Evolutionary conservation across 2,329 filamentous ascomycete species (phyloP).

Genomic region (Lithohypha guttulata): DNA sequence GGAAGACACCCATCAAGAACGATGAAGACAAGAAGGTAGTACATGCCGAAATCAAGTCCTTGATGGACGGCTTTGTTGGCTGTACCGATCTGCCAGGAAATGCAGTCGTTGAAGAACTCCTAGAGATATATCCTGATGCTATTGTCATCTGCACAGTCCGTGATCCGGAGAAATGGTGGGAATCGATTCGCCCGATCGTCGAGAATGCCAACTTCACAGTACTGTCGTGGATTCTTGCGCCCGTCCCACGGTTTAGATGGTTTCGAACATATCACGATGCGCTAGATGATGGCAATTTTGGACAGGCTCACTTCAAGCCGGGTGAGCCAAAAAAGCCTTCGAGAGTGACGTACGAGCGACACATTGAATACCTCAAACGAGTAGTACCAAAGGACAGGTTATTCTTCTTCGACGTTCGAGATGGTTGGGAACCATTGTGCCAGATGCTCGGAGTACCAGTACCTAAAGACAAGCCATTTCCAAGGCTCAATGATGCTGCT

Average conservation of each 20-base stretch:
- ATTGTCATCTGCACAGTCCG: conserved; percentile 36
- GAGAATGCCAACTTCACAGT: conserved; percentile 20
- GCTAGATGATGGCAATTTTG: conserved; percentile 18
- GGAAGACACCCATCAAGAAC: conserved; percentile 17
- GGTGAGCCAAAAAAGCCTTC: conserved; percentile 19
- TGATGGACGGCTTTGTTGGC: conserved; percentile 36
- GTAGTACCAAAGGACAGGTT: conserved; percentile 25
- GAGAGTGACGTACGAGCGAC: conserved; percentile 19
- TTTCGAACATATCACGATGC: conserved; percentile 21
- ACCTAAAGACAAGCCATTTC: conserved; percentile 21
- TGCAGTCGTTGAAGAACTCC: conserved; percentile 35
- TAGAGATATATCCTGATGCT: conserved; percentile 40
- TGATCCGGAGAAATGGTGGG: conserved; percentile 35
- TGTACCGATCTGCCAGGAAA: conserved; percentile 36
- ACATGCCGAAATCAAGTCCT: conserved; percentile 27
- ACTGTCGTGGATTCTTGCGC: conserved; percentile 19
- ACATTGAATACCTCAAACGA: conserved; percentile 21
- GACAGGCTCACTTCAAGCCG: conserved; percentile 17
- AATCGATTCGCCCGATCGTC: conserved; percentile 23
- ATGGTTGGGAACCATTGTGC: conserved; percentile 23
- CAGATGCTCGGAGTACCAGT: conserved; percentile 22
- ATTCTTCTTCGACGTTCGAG: conserved; percentile 29
- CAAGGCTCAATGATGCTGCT: conserved; percentile 21
- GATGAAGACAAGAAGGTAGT: conserved; percentile 23
- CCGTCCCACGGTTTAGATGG: conserved; percentile 18